Conservation (phyloP, 257 asterid species). For the Marsdenia floribunda region DNA sequence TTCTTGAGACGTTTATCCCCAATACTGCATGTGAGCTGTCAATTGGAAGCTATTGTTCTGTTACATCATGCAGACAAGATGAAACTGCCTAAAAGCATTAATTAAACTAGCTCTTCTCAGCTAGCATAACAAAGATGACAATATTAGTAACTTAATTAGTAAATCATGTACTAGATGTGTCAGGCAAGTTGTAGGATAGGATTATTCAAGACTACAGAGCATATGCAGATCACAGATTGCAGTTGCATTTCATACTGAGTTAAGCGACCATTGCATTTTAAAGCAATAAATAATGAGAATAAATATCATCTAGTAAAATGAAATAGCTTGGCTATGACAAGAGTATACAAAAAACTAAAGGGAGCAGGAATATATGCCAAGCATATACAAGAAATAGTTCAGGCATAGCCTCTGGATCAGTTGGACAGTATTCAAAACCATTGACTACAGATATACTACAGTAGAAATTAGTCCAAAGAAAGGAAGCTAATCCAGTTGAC, state of each 20-base stretch:
- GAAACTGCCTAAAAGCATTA: constrained; percentile 8
- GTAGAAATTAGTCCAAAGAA: not conserved
- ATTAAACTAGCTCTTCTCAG: not conserved
- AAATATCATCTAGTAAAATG: not conserved
- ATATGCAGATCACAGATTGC: not conserved
- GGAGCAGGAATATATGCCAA: not conserved
- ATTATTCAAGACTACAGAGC: not conserved
- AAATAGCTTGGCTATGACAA: not conserved
- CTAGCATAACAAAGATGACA: constrained; percentile 1
- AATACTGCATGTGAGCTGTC: constrained; percentile 92
- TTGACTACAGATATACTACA: not conserved
- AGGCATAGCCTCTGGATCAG: not conserved
- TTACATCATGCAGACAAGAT: constrained; percentile 19
- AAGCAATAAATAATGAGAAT: not conserved
- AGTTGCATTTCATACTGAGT: no score
- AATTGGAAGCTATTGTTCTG: constrained; percentile 8
- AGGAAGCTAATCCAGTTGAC: not conserved
- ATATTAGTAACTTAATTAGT: not conserved
- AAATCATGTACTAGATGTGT: not conserved
- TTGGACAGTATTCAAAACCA: not conserved
- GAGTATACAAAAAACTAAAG: not conserved
- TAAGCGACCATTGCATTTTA: not conserved
- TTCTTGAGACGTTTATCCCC: constrained; percentile 77
- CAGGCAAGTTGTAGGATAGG: not conserved
- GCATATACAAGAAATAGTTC: not conserved